A percentile compares a stretch with the other conserved stretches of the same genome.
Conservation (phyloP, 2,329 filamentous ascomycete genomes). For the Colletotrichum theobromicola region DNA sequence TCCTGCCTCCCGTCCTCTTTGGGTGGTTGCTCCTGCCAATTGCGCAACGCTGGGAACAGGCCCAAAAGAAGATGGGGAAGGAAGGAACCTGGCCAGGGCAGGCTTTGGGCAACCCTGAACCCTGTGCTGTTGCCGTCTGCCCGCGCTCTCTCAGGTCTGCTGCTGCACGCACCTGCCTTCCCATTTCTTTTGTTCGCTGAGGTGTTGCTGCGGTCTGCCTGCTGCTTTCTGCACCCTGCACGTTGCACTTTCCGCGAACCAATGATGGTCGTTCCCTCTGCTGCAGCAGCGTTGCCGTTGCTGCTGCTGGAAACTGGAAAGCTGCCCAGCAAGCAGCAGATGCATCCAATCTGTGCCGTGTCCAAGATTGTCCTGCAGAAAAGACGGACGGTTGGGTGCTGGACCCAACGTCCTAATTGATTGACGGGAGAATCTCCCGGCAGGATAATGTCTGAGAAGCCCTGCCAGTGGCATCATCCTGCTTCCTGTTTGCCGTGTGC, state of each 20-base stretch:
- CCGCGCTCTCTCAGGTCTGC: background rate
- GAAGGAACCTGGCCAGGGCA: background rate
- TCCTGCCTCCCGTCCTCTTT: background rate
- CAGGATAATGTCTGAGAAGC: background rate
- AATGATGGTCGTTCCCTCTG: background rate
- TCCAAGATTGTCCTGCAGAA: background rate
- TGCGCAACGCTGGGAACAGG: background rate
- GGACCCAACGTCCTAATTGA: background rate
- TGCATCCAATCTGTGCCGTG: background rate
- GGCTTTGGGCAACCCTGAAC: constrained; percentile 2
- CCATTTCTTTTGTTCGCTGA: background rate
- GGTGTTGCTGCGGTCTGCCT: background rate
- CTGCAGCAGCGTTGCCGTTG: background rate
- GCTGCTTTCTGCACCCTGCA: background rate
- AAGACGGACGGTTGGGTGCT: background rate
- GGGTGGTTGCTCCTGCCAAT: background rate
- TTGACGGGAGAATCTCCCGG: background rate
- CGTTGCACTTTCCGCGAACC: background rate
- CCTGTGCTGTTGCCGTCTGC: background rate
- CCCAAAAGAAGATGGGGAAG: background rate
- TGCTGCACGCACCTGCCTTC: background rate
- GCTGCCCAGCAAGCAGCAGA: background rate
- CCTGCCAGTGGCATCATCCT: background rate
- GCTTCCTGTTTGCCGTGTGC: background rate
- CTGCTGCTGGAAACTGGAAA: background rate